Percentiles rank a stretch among this genome's conserved stretches.
phyloP scores from a whole-genome alignment of 2,329 filamentous ascomycete genomes.

The Ophiobolus disseminans region DNA sequence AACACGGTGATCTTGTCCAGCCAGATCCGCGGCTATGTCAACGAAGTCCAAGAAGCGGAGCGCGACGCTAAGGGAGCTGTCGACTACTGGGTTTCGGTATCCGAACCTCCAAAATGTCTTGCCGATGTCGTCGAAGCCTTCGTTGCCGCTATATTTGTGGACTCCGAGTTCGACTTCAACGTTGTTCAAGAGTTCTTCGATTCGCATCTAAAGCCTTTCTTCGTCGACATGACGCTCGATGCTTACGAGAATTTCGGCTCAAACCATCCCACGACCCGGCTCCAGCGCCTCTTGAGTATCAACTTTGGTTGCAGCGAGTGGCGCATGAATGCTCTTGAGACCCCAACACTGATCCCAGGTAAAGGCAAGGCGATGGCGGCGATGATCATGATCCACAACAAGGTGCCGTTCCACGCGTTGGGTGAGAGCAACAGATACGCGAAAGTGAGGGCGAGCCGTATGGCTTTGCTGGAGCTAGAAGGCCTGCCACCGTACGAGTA shows the following conservation, averaged over 20 bases:
- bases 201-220: conserved; percentile 76
- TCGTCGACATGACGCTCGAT: conserved; percentile 77
- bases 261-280: conserved; percentile 78
- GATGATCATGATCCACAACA: conserved; percentile 77
- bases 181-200: conserved; percentile 80
- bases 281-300: conserved; percentile 69
- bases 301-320: conserved; percentile 71
- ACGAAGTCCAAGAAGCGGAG: conserved; percentile 64
- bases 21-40: conserved; percentile 62
- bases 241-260: conserved; percentile 83
- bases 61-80: conserved; percentile 57
- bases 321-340: conserved; percentile 48
- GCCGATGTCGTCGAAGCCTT: conserved; percentile 90
- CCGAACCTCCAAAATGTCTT: conserved; percentile 75
- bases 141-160: conserved; percentile 89
- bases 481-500: conserved; percentile 66
- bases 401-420: conserved; percentile 67
- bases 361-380: conserved; percentile 64
- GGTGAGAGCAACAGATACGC: conserved; percentile 74
- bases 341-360: conserved; percentile 56
- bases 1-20: conserved; percentile 58
- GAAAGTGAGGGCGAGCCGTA: conserved; percentile 70
- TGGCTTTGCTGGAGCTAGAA: conserved; percentile 60
- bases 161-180: conserved; percentile 78
- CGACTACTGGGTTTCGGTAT: conserved; percentile 71